A percentile compares a stretch with the other conserved stretches of the same genome.
These are phyloP conservation scores for Chytriomyces sp. DNA, from an alignment of 192 early-diverging fungal genomes.

Conservation along the genomic window DNA sequence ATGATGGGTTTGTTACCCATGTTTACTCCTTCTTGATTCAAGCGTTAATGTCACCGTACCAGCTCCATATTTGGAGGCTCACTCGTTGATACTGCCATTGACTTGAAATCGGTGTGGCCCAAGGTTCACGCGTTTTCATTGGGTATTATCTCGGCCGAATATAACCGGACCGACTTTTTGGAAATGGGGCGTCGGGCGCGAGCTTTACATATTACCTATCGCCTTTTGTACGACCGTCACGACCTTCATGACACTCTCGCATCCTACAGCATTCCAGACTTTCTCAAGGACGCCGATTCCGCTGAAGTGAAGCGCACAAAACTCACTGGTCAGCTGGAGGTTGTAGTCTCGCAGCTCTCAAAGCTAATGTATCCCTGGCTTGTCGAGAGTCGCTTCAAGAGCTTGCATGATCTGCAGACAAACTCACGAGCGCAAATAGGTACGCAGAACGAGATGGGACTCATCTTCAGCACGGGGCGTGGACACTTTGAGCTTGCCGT, in stretches of 20 bases:
- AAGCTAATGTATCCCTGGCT: conserved; percentile 28
- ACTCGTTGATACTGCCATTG: neutral
- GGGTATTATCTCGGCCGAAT: neutral
- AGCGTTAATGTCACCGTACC: neutral
- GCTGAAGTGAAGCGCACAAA: neutral
- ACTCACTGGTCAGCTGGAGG: neutral
- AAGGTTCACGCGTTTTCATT: neutral
- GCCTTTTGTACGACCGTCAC: conserved; percentile 14
- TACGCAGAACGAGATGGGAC: neutral
- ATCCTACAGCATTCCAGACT: neutral
- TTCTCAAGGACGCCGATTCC: conserved; percentile 2
- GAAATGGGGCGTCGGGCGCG: conserved; percentile 9
- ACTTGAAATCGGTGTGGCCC: neutral
- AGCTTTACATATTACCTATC: conserved; percentile 20
- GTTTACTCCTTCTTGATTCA: neutral
- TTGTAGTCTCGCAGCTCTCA: conserved; percentile 1
- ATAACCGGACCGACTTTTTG: conserved; percentile 23
- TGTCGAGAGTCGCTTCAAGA: neutral
- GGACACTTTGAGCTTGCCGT: conserved; percentile 26
- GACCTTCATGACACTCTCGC: conserved; percentile 10
- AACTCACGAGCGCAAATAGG: neutral
- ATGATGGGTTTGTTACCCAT: neutral
- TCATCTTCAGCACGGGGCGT: conserved; percentile 9
- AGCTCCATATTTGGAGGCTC: neutral
- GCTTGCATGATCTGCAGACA: neutral